Percentiles rank a stretch among this genome's conserved stretches.
These are phyloP conservation scores for Paecilomyces sp. DNA, from an alignment of 2,329 filamentous ascomycete species.

Conservation along the genomic window DNA sequence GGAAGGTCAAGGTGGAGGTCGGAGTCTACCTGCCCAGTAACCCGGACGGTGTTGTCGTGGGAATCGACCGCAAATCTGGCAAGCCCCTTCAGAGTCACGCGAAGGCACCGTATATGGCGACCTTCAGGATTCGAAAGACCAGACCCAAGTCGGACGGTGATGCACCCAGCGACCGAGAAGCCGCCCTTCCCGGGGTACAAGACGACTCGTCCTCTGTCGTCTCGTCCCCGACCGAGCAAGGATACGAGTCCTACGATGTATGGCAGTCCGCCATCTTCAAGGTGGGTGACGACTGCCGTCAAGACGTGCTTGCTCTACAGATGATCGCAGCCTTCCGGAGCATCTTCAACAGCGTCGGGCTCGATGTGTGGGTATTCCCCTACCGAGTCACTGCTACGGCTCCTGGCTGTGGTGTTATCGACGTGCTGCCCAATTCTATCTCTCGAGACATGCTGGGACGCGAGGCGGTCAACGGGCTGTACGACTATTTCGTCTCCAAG, in stretches of 20 bases:
- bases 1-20: constrained; percentile 94
- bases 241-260: constrained; percentile 67
- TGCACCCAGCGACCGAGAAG: constrained; percentile 10
- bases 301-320: constrained; percentile 92
- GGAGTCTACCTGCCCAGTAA: constrained; percentile 97
- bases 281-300: constrained; percentile 94
- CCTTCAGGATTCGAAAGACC: constrained; percentile 89
- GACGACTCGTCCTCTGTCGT: constrained; percentile 9
- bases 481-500: constrained; percentile 96
- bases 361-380: constrained; percentile 95
- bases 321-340: constrained; percentile 97
- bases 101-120: constrained; percentile 98
- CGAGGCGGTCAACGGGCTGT: constrained; percentile 94
- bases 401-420: constrained; percentile 94
- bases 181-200: constrained; percentile 21
- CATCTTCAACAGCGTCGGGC: constrained; percentile 89
- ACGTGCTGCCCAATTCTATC: constrained; percentile 95
- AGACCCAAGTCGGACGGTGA: constrained; percentile 28
- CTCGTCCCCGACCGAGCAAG: constrained; percentile 13
- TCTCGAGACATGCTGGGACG: constrained; percentile 97
- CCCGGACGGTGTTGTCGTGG: constrained; percentile 92
- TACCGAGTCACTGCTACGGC: constrained; percentile 97
- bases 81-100: constrained; percentile 97
- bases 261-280: constrained; percentile 99
- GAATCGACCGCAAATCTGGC: constrained; percentile 95